A percentile compares a stretch with the other conserved stretches of the same genome.
These are phyloP conservation scores for Thecaphora frezii DNA, from an alignment of 1,284 basidiomycete species.

Conservation along the genomic window DNA sequence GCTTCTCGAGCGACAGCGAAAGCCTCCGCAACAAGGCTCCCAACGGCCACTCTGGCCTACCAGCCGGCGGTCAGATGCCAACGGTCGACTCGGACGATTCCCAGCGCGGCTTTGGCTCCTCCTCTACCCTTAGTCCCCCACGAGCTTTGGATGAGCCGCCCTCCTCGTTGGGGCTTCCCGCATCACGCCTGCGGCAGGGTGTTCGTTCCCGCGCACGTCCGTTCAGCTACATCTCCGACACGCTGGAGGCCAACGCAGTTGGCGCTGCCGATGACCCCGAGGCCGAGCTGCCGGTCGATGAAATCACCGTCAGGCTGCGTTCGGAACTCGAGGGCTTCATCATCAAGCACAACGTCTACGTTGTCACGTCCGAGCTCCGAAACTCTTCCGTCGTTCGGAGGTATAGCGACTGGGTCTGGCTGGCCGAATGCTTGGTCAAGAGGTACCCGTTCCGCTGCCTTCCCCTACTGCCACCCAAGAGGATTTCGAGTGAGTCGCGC, in stretches of 20 bases:
- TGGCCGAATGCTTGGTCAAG: conserved; percentile 35
- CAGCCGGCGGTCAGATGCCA: too few relatives aligned
- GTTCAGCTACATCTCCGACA: conserved; percentile 34
- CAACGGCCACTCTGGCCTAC: too few relatives aligned
- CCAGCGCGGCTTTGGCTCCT: not conserved
- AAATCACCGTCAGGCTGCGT: conserved; percentile 26
- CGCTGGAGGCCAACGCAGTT: conserved; percentile 23
- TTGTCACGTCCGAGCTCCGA: conserved; percentile 27
- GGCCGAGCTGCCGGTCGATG: conserved; percentile 24
- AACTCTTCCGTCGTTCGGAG: conserved; percentile 26
- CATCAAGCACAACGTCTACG: conserved; percentile 41
- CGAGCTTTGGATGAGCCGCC: too few relatives aligned
- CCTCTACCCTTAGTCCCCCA: not conserved
- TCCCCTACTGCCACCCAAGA: conserved; percentile 37
- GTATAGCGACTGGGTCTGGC: conserved; percentile 46
- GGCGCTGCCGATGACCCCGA: conserved; percentile 23
- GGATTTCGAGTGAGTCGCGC: conserved; percentile 15
- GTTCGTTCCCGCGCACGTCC: conserved; percentile 23
- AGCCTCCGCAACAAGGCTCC: too few relatives aligned
- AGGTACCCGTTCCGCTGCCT: conserved; percentile 44
- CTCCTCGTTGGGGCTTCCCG: not conserved
- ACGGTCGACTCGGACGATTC: not conserved
- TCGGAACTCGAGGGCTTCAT: conserved; percentile 34
- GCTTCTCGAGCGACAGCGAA: not conserved
- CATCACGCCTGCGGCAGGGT: too few relatives aligned